Evolutionary conservation across 1,284 basidiomycete genomes (phyloP), one percentile per base, ranked within the genome.

Genomic region (Ustilago bromivora): DNA sequence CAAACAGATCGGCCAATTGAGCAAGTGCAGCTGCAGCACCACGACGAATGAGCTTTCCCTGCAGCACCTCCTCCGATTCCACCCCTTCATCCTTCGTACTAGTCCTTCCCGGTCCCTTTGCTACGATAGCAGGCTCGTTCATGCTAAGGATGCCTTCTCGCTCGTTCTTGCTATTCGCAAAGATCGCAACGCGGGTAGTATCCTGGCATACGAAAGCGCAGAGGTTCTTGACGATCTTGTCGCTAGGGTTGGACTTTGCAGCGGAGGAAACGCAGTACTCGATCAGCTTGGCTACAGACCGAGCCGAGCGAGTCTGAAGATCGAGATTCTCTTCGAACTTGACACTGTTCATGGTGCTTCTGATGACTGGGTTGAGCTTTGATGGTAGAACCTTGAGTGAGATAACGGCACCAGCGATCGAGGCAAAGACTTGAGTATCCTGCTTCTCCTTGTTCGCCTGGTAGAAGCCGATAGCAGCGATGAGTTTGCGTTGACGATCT

Each of bases 151-250:
- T 93, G 1, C 93, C 95, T 34, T 92, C 90, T 23, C 88, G 87
- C 11, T 89, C 87, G 59, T 90, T 89, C 63, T 90, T 90, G 8
- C 88, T 88, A 83, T 89, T 90, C 6, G 91, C 89, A 86, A 98
- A 99, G 2, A 96, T 92, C 1, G 96, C 95, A 0, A 96, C 98
- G 65, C 92, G 90, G 34, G 92, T 91, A 13, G 91, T 89, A 85
- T 99, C 97, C 63, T 86, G 84, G 87, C 96, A 99, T 6, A 99
- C 89, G 87, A 99, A 99, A 0, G 95, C 96, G 87, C 95, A 96
- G 5, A 99, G 90, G 85, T 99, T 99, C 88, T 95, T 95, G 81
- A 99, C 91, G 63, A 99, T 95, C 88, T 99, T 99, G 82, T 96
- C 94, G 90, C 93, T 80, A 88, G 90, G 90, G 67, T 90, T 89